Conservation (phyloP, 441 rosid genomes). For the Pelargonium myrrhifolium region DNA sequence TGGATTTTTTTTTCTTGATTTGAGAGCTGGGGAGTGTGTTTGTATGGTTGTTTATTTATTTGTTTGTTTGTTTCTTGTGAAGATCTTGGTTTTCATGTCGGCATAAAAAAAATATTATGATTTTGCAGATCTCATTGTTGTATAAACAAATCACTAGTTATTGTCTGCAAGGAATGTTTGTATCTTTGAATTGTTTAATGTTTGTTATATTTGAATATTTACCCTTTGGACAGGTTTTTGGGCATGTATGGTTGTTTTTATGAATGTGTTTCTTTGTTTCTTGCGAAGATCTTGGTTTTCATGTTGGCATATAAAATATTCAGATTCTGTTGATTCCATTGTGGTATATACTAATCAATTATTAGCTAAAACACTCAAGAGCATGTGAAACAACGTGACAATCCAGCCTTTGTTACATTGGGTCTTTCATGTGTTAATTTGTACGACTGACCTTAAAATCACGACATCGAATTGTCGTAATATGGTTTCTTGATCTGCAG, state of each 20-base stretch:
- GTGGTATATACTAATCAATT: neutral
- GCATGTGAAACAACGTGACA: no score
- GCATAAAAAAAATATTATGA: neutral
- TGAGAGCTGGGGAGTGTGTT: neutral
- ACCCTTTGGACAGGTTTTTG: neutral
- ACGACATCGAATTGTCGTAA: neutral
- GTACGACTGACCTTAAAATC: neutral
- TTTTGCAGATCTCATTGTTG: neutral
- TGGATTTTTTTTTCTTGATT: neutral
- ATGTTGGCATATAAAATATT: neutral
- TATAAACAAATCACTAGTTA: neutral
- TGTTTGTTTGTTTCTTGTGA: neutral
- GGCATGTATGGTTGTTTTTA: neutral
- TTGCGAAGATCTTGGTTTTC: neutral
- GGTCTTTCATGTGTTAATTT: neutral
- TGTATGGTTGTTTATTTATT: neutral
- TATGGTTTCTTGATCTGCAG: constrained; percentile 26
- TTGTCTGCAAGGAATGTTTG: neutral
- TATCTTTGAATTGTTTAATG: neutral
- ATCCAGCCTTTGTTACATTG: neutral
- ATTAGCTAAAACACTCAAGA: neutral
- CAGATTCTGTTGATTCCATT: neutral
- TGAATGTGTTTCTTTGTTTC: neutral
- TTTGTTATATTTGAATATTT: neutral
- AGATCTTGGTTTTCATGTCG: neutral